Base-by-base conservation (phyloP, 495 filamentous ascomycete species). In the Tuber indicum region DNA sequence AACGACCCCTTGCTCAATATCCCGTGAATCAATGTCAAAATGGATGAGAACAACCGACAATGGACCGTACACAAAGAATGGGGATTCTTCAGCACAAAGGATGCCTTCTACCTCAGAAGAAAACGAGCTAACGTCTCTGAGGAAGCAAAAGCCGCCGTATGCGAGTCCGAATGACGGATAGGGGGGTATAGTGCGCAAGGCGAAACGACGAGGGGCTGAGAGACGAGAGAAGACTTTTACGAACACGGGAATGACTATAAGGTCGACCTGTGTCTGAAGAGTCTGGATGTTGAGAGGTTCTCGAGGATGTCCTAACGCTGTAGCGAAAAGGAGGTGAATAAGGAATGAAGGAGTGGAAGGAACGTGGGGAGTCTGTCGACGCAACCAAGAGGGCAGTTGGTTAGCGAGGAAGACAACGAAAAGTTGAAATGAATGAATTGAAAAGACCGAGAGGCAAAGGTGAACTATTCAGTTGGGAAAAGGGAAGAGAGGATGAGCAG, bases 61-160 rank as follows among this genome's bases (percentile, higher is more conserved):
- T 80, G 74, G 71, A 79, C 78, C 75, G 77, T 74, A 78, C 76
- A 36, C 58, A 32, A 80, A 80, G 78, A 80, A 80, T 80, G 78
- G 78, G 77, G 76, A 80, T 80, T 80, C 76, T 80, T 74, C 76
- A 80, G 74, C 66, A 77, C 78, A 80, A 77, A 80, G 79, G 78
- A 76, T 81, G 80, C 75, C 76, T 81, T 78, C 75, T 82, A 71
- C 76, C 81, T 83, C 81, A 83, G 81, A 83, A 83, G 79, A 82
- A 82, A 83, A 83, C 81, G 81, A 83, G 78, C 76, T 83, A 83
- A 83, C 81, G 81, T 83, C 81, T 83, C 81, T 83, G 81, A 83
- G 80, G 79, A 81, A 80, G 79, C 72, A 75, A 75, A 81, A 75
- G 78, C 71, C 72, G 44, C 71, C 75, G 75, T 71, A 76, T 76